Evolutionary conservation across 305 asterid genomes (phyloP).

Genomic region (Fraxinus baroniana): DNA sequence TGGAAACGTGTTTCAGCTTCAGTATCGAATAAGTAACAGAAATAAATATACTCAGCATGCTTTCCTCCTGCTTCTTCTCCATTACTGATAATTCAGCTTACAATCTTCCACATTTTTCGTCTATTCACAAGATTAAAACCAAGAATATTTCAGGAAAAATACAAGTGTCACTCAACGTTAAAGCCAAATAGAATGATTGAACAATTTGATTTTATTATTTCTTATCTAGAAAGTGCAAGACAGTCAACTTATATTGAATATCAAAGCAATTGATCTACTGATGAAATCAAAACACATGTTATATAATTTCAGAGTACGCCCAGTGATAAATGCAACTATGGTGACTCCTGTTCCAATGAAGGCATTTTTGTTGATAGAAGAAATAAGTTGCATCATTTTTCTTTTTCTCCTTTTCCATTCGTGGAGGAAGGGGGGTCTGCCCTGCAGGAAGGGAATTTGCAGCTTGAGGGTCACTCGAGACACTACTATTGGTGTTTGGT

Average conservation of each 20-base stretch:
- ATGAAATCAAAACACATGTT: not conserved
- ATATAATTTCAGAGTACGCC: not conserved
- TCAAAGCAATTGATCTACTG: not conserved
- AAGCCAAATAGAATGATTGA: not conserved
- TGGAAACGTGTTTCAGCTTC: not conserved
- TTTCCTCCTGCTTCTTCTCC: not conserved
- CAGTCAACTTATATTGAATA: not conserved
- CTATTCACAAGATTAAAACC: not conserved
- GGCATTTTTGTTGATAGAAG: not conserved
- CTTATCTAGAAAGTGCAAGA: not conserved
- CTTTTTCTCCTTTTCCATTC: not conserved
- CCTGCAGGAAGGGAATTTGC: not conserved
- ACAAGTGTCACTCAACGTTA: not conserved
- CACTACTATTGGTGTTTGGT: not conserved
- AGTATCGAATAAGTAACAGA: not conserved
- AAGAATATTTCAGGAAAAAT: not conserved
- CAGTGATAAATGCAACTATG: not conserved
- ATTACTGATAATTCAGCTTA: not conserved
- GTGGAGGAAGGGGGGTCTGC: not conserved
- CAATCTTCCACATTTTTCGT: not conserved
- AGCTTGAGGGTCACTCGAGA: not conserved
- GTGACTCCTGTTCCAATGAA: not conserved
- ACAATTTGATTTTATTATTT: not conserved
- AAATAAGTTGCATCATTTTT: not conserved
- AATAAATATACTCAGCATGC: not conserved